Base-by-base conservation (phyloP, 306 rosid species). In the Carpinus viminea region DNA sequence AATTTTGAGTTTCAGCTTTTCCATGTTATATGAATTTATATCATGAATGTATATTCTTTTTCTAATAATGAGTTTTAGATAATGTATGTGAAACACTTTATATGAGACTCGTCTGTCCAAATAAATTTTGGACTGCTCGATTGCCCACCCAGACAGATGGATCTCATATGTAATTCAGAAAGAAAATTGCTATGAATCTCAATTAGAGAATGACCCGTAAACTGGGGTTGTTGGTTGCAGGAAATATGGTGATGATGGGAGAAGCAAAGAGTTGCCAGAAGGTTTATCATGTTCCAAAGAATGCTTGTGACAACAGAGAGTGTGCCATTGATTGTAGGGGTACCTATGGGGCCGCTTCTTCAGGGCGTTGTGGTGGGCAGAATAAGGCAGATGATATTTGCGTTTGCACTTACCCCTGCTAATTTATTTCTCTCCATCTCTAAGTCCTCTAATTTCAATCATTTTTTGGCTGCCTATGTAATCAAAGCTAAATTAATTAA, bases 381-480 rank as follows among this genome's bases (percentile, higher is more conserved):
- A 13, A 10, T 1, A 12, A 20, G 12, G 43, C 38, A 12, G 68
- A 61, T 61, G 68, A 61, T 61, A 28, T 28, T 24, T 61, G 68
- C 17, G 2, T 28, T 61, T 61, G 41, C 18, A 26, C 2, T 13
- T 61, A 61, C 3, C 68, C 68, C 6, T 12, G 64, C 26, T 57
- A 57, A 48, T 62, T 74, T 76, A 31, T 26, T 62, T 72, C 74
- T 74, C 76, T 16, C 7, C 5, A 41, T 41, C 45, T 41, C 45
- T 41, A 41, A 41, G 7, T 8, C 8, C 8, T 38, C 26, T 36
- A 15, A 17, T 46, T 38, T 66, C 52, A 48, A 48, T 46, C n/a
- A 41, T 41, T 4, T 73, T 68, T 51, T 74, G 81, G 74, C 51
- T 41, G 7, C 45, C 45, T 5, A 5, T 41, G 45, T 41, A 41